Percentiles rank a stretch among this genome's conserved stretches.
Conservation (phyloP, 2,329 filamentous ascomycete species). For the Dothistroma pini region DNA sequence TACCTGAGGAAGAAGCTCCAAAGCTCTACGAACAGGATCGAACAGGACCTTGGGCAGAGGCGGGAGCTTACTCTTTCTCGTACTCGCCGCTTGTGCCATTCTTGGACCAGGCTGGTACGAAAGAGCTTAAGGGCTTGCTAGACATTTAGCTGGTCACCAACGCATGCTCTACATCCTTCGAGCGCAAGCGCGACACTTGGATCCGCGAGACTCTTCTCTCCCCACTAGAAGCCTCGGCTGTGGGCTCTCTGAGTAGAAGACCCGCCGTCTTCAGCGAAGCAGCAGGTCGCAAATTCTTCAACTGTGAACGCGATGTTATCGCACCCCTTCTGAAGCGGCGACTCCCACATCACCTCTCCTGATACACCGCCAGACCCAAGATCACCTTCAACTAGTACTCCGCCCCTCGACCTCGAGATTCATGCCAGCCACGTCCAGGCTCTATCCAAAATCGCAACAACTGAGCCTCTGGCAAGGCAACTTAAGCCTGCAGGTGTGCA, state of each 20-base stretch:
- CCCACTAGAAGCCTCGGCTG: slow-evolving; percentile 24
- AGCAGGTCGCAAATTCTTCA: no score
- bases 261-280: background rate
- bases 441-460: no score
- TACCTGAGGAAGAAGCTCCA: slow-evolving; percentile 10
- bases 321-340: no score
- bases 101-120: slow-evolving; percentile 14
- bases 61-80: slow-evolving; percentile 15
- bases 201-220: slow-evolving; percentile 15
- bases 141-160: slow-evolving; percentile 3
- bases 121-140: slow-evolving; percentile 21
- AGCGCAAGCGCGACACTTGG: slow-evolving; percentile 15
- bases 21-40: slow-evolving; percentile 17
- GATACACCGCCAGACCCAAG: no score
- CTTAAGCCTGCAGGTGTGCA: no score
- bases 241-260: slow-evolving; percentile 16
- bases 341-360: no score
- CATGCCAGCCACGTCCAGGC: no score
- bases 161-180: background rate
- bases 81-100: slow-evolving; percentile 23
- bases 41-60: slow-evolving; percentile 19
- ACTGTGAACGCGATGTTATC: no score
- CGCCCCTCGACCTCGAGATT: no score
- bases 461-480: no score
- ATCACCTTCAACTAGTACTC: no score